A percentile compares a stretch with the other conserved stretches of the same genome.
These are phyloP conservation scores for Prinsepia uniflora DNA, from an alignment of 306 rosid genomes.

Conservation along the genomic window DNA sequence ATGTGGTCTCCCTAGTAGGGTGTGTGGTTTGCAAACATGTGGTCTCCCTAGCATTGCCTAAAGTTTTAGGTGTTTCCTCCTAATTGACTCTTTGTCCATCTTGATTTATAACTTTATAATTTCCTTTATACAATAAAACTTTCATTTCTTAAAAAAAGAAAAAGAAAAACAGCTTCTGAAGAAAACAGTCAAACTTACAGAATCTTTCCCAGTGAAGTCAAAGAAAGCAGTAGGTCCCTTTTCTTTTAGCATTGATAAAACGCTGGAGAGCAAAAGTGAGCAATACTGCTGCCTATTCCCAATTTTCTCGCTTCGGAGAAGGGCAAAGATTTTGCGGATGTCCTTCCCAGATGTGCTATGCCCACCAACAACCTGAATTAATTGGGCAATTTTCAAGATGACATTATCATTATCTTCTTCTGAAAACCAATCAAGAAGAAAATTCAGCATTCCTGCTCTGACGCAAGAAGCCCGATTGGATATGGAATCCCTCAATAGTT, in stretches of 20 bases:
- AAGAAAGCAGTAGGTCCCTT: constrained; percentile 98
- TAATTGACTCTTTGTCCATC: not conserved
- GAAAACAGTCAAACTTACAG: constrained; percentile 57
- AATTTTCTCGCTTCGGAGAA: constrained; percentile 86
- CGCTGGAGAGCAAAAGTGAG: constrained; percentile 77
- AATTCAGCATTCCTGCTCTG: constrained; percentile 93
- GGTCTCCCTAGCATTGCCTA: no score
- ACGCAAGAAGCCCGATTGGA: constrained; percentile 95
- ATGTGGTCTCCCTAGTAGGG: no score
- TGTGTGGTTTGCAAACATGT: no score
- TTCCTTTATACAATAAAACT: not conserved
- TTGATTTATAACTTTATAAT: not conserved
- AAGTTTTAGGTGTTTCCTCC: not conserved
- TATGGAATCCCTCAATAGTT: constrained; percentile 76
- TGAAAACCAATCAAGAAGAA: constrained; percentile 96
- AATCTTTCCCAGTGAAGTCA: constrained; percentile 74
- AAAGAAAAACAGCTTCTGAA: not conserved
- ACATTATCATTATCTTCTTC: constrained; percentile 62
- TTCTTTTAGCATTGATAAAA: constrained; percentile 82
- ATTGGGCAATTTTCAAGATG: constrained; percentile 72
- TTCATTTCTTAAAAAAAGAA: not conserved
- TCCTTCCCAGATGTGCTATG: constrained; percentile 98
- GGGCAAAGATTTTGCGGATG: constrained; percentile 91
- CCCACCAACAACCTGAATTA: constrained; percentile 92
- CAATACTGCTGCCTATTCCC: constrained; percentile 68